Base-by-base conservation (phyloP, 352 stramenopile species). In the Halophytophthora batemanensis region DNA sequence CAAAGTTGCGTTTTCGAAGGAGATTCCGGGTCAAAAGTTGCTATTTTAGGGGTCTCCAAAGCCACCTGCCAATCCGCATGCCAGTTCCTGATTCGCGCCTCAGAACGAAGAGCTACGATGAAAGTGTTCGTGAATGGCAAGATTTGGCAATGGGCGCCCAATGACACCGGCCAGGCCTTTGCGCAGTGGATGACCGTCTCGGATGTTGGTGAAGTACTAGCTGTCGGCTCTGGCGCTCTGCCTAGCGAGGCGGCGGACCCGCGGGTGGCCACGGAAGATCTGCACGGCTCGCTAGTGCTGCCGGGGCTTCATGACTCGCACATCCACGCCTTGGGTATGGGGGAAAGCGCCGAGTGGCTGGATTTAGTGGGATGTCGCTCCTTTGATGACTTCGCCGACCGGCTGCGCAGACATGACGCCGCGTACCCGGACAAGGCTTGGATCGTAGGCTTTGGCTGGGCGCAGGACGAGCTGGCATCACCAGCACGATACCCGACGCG, bases 291-390 rank as follows among this genome's bases (percentile, higher is more conserved):
- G 28, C 59, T 90, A 23, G 82, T 97, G 50, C 64, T 97, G 6
- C 88, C 88, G 2, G 88, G 88, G 3, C 74, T 97, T 14, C 81
- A 93, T 15, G 88, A 97, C 64, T 74, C 87, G 41, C 88, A 97
- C 49, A 90, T 97, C 31, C 88, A 97, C 58, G 74, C 91, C 21
- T 89, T 86, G 42, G 79, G 83, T 58, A 66, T 91, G 56, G 87
- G 87, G 18, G 84, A 96, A 59, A 89, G 70, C 45, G 71, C 76
- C 45, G 71, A 90, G 61, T 95, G 88, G 66, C 71, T 97, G 34
- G 73, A 95, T 46, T 66, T 97, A 33, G 66, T 72, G 44, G 74
- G 77, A 13, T 93, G 82, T 49, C 23, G 39, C 31, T 95, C 81
- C 7, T 92, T 91, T 29, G 69, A 86, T 1, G 77, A 95, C 36